Evolutionary conservation across 192 early-diverging fungal genomes (phyloP).

Genomic region (Entomortierella lignicola): DNA sequence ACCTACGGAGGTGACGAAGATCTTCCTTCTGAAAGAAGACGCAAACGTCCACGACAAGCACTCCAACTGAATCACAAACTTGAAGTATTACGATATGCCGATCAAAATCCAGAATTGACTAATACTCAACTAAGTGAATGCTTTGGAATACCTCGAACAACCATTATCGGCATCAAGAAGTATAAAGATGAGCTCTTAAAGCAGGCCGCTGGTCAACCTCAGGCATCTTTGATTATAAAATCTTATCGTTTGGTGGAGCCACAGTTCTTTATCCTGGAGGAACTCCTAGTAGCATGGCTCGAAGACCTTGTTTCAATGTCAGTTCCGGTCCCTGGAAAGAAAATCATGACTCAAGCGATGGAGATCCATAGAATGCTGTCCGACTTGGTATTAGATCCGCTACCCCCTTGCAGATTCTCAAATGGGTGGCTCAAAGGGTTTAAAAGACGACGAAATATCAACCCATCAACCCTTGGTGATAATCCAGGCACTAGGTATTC

Average conservation of each 20-base stretch:
- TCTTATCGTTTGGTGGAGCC: not conserved
- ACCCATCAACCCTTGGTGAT: not conserved
- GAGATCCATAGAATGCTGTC: not conserved
- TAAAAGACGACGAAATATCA: not conserved
- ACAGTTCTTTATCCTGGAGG: not conserved
- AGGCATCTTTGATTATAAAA: not conserved
- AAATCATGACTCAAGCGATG: not conserved
- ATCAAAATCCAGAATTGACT: no score
- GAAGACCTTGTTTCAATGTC: not conserved
- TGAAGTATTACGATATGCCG: no score
- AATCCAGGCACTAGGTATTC: no score
- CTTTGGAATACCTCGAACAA: not conserved
- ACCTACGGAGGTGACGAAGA: no score
- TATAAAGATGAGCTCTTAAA: not conserved
- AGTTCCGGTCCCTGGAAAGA: not conserved
- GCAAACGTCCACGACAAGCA: no score
- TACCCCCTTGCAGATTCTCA: not conserved
- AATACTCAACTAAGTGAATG: no score
- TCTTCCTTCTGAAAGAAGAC: no score
- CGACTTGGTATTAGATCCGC: not conserved
- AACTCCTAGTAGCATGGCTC: not conserved
- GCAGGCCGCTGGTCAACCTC: not conserved
- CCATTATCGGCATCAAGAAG: conserved; percentile 1
- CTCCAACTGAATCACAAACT: no score
- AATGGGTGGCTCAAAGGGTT: not conserved